Base-by-base conservation (phyloP, 495 filamentous ascomycete genomes). In the Annulohypoxylon moriforme region DNA sequence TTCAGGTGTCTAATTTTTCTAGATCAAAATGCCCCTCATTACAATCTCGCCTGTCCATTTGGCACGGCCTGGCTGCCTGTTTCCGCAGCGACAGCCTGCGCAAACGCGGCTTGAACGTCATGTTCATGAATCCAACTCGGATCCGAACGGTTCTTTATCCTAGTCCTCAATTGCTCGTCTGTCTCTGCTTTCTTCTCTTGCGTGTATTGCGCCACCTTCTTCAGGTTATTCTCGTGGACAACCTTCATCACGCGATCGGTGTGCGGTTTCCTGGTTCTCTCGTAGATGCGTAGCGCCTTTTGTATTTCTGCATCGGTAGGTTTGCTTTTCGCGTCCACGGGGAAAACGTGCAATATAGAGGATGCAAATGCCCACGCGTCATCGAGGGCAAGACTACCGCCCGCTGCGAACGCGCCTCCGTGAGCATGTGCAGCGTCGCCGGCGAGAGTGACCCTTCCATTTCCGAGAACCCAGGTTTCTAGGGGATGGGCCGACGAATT, bases 381-480 rank as follows among this genome's bases (percentile, higher is more conserved):
- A 59, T 86, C 84, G 44, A 87, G 78, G 0, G 85, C 85, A n/a
- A 87, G 72, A 4, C 83, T 84, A 16, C 84, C 85, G 13, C 83
- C 85, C 0, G 85, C 84, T 13, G 85, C 84, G 60, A 82, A 83
- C 4, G 83, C 80, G 24, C 83, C 85, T 11, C 83, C 85, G 62
- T 87, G 84, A 11, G 85, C 79, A 70, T 87, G 83, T 0, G 84
- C 84, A 13, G 84, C 83, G 57, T 86, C 83, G 7, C 85, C 83
- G 10, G 82, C 77, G 0, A 86, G 72, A 3, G 82, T 84, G 1
- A 78, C 81, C 8, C 79, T 77, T 40, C 68, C 72, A 4, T 76
- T 64, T 9, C 75, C 76, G 29, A 84, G 76, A 3, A 83, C 74
- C 85, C 84, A 86, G 0, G 73, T 83, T 29, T 77, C 67, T 0